Base-by-base conservation (phyloP, 1,139 yeast genomes). In the Yamadazyma atlantica region DNA sequence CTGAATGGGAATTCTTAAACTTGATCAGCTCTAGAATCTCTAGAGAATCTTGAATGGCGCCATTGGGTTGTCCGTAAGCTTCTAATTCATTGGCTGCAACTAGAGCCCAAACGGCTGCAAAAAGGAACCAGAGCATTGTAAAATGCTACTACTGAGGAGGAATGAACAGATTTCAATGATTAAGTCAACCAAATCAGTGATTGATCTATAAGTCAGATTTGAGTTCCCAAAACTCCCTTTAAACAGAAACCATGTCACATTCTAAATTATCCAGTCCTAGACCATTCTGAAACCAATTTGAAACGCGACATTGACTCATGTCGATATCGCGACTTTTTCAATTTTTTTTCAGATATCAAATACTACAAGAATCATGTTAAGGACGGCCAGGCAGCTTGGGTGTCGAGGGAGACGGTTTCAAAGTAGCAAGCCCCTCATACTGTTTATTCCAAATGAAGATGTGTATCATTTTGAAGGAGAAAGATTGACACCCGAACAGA, bases 381-480 rank as follows among this genome's bases (percentile, higher is more conserved):
- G 19, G 25, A 19, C 7, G 4, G 14, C 32, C 7, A 29, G 32
- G 16, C 22, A 5, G 8, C n/a, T 29, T 6, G 32, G 33, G 23
- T 28, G 21, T 16, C 9, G 17, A 7, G 25, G 25, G 3, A 30
- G 25, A 19, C 34, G 42, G 36, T 32, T 15, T 26, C 31, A 32
- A 15, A 42, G 46, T 24, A 23, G 50, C 14, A 36, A 36, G 10
- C 29, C 42, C 1, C 25, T 39, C 2, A 32, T 54, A 23, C 62
- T 59, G 64, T 67, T 69, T 40, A 48, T 58, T 4, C 64, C 73
- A 9, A 65, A 66, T 34, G 62, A 63, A 23, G 53, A 57, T 8
- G 47, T 46, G 21, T 60, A 58, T 40, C 40, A 54, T n/a, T 62
- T 64, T 42, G 69, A 66, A 21, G 53, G 59, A 31, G 71, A 65